Evolutionary conservation across 805 yeast genomes (phyloP), one percentile per base, ranked within the genome.

Genomic region (Candida boidinii): DNA sequence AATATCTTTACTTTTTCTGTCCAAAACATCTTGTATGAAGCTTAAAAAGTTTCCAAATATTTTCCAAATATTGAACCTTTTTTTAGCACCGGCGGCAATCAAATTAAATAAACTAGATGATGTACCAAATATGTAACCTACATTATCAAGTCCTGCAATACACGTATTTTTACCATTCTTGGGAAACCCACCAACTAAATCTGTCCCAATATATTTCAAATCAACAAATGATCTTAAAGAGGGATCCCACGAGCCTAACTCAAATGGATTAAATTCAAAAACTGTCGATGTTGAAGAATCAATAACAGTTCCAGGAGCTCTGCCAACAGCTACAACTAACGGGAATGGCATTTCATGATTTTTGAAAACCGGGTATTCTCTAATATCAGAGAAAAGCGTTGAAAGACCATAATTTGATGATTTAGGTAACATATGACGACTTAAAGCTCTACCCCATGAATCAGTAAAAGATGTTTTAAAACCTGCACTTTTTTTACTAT

Each of bases 231-330:
- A 60, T 35, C 68, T 63, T 34, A 83, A 57, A 2, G 79, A 62
- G 10, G 85, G 81, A 50, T 87, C 96, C 94, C 94, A 86, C 4
- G 94, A 77, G 11, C 96, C 96, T 48, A 86, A 57, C 50, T 79
- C 83, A 45, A 62, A 78, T 11, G 94, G 88, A 31, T 67, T 69
- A 42, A 73, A 54, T 42, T 76, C 74, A 41, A 77, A 73, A 33
- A 66, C 68, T 1, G 95, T 83, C 7, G 94, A 77, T 60, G 84
- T 86, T 21, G 57, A 51, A 38, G 70, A 66, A 31, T 81, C 58
- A 31, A 80, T 65, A 5, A 39, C 30, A 4, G 80, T 66, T 17
- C 73, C 74, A 8, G 84, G 84, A n/a, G 68, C 61, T 56, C 85
- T 64, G 30, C 83, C 84, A 47, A 74, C 75, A 11, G 77, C 71